Evolutionary conservation across 1,284 basidiomycete genomes (phyloP), one percentile per base, ranked within the genome.

Genomic region (Tilletia walkeri): DNA sequence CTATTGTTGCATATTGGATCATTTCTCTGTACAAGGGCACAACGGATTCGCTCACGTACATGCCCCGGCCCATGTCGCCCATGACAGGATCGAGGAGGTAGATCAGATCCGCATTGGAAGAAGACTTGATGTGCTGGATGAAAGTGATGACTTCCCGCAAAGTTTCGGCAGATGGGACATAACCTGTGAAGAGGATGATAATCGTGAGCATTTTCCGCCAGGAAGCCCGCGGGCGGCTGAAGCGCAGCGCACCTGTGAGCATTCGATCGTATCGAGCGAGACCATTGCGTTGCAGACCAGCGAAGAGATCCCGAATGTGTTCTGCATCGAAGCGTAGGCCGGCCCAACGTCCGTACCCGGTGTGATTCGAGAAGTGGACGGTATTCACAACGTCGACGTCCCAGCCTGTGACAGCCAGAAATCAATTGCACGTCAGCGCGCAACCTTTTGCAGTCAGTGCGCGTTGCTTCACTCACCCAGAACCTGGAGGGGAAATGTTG

Each of bases 311-410:
- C n/a, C 78, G 74, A 6, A 85, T 75, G 56, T 85, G 84, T 1
- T 72, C 75, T 3, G 80, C 84, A 59, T 85, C 84, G 70, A 85
- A 83, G 56, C 84, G 81, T 38, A 80, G 72, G 36, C 85, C 85
- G 7, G 82, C 84, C 84, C 84, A 85, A 66, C 85, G 79, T 7
- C 84, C 84, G 71, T 85, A 85, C 90, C 94, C 94, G 4, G 94
- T 89, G 84, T 99, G 95, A 79, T 99, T 99, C 16, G 92, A 92
- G 76, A 87, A 88, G 87, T 88, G 88, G 63, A 98, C 95, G 0
- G 95, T 96, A 84, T 98, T 97, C 53, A 97, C 88, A 34, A 93
- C 93, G 86, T 99, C 95, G 53, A 98, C 94, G 76, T 99, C 94
- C 85, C 92, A 98, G 34, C 94, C 59, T 63, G 59, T 1, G 34